Evolutionary conservation across 1,284 basidiomycete species (phyloP), one percentile per base, ranked within the genome.

Genomic region (Leccinum fallax): DNA sequence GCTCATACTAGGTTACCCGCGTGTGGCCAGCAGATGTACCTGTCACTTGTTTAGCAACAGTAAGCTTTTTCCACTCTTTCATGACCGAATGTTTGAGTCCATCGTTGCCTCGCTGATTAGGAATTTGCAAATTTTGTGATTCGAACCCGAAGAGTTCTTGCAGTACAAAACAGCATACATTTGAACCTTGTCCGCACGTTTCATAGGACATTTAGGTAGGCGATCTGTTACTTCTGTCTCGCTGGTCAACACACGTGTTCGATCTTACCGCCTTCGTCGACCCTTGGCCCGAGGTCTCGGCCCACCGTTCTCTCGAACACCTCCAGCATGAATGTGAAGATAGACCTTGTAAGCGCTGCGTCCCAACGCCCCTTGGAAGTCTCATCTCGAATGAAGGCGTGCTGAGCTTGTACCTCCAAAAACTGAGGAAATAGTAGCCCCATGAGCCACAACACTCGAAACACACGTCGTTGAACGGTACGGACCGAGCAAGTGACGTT

Each of bases 301-400:
- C 84, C 93, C 7, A 94, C 86, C 0, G 90, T 93, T 63, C 95
- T 83, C 64, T 92, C 93, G 71, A 97, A 97, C n/a, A 94, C 86
- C 73, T 97, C 95, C 82, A 97, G 83, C 92, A 97, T 91, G 76
- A 92, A 91, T 4, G 80, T 80, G 74, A 97, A 95, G 59, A 95
- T 73, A 11, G 89, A 89, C 52, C 88, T 82, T 0, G 93, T 92
- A 55, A 97, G 79, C 0, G 94, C 94, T 9, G 94, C 93, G 72
- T 97, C 95, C 93, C 94, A 97, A 58, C 95, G 85, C 2, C 93
- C 94, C 74, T 97, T 97, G 40, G 91, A 94, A 3, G 85, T 83
- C 70, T 95, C 92, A 74, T 97, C 95, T 6, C 95, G 88, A 68
- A 97, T 90, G 77, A 97, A 97, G 4, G 95, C 95, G 69, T 97